Conservation (phyloP, 2,329 filamentous ascomycete genomes). For the Blumeria hordei region DNA sequence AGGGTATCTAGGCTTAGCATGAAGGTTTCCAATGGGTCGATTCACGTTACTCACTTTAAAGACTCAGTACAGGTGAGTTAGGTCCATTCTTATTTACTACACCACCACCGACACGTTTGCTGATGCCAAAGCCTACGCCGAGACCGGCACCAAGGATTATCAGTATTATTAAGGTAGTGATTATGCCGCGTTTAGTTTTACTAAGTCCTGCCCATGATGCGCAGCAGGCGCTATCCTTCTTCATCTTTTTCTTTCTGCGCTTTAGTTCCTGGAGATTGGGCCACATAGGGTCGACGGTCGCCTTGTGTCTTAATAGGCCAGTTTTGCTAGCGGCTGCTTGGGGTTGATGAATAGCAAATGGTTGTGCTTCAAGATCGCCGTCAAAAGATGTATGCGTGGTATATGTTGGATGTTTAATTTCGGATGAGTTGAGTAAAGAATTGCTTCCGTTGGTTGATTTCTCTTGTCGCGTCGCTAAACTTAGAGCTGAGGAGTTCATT, state of each 20-base stretch:
- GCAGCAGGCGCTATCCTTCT: constrained; percentile 5
- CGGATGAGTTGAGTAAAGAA: constrained; percentile 19
- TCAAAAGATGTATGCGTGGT: constrained; percentile 19
- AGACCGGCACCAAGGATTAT: constrained; percentile 5
- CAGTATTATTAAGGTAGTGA: constrained; percentile 4
- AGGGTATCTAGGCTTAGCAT: neutral
- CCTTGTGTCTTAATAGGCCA: constrained; percentile 4
- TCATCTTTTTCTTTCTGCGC: constrained; percentile 4
- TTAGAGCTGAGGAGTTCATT: constrained; percentile 4
- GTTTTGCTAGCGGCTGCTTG: constrained; percentile 2
- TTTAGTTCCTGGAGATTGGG: constrained; percentile 6
- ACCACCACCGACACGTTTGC: constrained; percentile 4
- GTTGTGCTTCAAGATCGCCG: constrained; percentile 6
- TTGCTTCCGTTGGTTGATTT: constrained; percentile 2
- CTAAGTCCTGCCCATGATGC: constrained; percentile 5
- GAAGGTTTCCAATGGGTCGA: neutral
- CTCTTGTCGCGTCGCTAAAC: constrained; percentile 3
- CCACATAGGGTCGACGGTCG: constrained; percentile 5
- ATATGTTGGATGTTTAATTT: constrained; percentile 80
- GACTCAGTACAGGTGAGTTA: neutral
- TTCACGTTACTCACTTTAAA: neutral
- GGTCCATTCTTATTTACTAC: constrained; percentile 4
- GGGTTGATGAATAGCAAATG: constrained; percentile 4
- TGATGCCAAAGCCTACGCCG: constrained; percentile 6
- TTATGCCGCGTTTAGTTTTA: constrained; percentile 5